Evolutionary conservation across 306 rosid genomes (phyloP), one percentile per base, ranked within the genome.

Genomic region (Arachis stenosperma): DNA sequence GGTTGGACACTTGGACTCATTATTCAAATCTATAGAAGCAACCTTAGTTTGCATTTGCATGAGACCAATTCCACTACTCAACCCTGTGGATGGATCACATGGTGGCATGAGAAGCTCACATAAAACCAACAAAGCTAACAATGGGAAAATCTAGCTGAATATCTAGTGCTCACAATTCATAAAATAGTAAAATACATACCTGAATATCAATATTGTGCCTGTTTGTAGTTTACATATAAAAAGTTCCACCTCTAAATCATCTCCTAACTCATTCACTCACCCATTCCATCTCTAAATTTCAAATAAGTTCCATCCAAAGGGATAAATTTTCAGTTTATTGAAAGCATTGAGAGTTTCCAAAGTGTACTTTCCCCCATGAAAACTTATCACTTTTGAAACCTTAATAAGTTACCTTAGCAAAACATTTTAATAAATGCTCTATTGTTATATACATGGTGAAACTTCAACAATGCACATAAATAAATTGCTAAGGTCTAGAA

Each of bases 241-340:
- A 71, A 63, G 42, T 33, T 52, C 61, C 43, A 81, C 61, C 61
- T n/a, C 40, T 5, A 65, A 70, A 70, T 41, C 60, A 36, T 10
- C 22, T 42, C 17, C 33, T 46, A n/a, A 63, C 29, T n/a, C 44
- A 67, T 33, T 33, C 37, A 33, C 37, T 33, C 37, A 33, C 37
- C 4, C 37, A 33, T 33, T 33, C 37, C 37, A 33, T 33, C 37
- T 33, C 37, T 33, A 33, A 33, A 33, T 4, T 33, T 33, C 37
- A 2, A 33, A 33, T 33, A 2, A 33, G 37, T 33, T 33, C 37
- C 4, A 33, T 4, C 37, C 37, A 33, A 33, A 4, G 37, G 1
- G 37, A 33, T 33, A 33, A 33, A 4, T 33, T 4, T 33, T 33
- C 4, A 33, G 4, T 33, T 4, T 33, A 33, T 33, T 33, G 37